These are phyloP conservation scores for Halophytophthora polymorphica DNA, from an alignment of 352 stramenopile genomes.

Conservation along the genomic window DNA sequence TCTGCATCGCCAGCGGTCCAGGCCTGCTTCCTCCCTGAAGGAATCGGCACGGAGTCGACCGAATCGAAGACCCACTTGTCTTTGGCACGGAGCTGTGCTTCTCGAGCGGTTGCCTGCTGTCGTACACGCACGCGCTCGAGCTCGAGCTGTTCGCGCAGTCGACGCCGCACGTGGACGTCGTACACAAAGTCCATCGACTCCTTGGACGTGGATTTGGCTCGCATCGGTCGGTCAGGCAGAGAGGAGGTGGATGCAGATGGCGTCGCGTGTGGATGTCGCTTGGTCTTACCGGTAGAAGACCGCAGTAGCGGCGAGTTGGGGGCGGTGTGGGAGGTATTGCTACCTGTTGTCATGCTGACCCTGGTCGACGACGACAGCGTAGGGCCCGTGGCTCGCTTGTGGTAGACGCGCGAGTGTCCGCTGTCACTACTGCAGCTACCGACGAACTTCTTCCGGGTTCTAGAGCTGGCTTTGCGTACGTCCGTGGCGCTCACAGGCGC, in stretches of 20 bases:
- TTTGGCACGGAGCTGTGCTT: constrained; percentile 37
- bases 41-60: constrained; percentile 5
- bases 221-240: not conserved
- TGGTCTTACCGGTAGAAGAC: not conserved
- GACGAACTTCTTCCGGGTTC: constrained; percentile 10
- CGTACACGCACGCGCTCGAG: constrained; percentile 34
- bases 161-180: constrained; percentile 48
- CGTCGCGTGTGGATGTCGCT: not conserved
- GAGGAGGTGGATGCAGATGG: not conserved
- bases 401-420: constrained; percentile 21
- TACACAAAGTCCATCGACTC: constrained; percentile 69
- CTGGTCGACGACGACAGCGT: constrained; percentile 13
- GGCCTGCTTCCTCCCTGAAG: constrained; percentile 8
- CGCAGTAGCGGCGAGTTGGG: constrained; percentile 1
- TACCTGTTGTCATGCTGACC: not conserved
- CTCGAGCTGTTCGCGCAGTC: constrained; percentile 59
- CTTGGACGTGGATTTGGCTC: not conserved
- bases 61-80: constrained; percentile 46
- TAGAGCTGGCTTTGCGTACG: constrained; percentile 11
- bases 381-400: constrained; percentile 24
- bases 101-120: constrained; percentile 23
- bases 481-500: constrained; percentile 12
- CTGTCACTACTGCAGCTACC: not conserved
- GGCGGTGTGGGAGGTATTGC: not conserved
- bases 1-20: constrained; percentile 5